These are phyloP conservation scores for Rhododendron simsii DNA, from an alignment of 148 eudicot species.

Conservation along the genomic window DNA sequence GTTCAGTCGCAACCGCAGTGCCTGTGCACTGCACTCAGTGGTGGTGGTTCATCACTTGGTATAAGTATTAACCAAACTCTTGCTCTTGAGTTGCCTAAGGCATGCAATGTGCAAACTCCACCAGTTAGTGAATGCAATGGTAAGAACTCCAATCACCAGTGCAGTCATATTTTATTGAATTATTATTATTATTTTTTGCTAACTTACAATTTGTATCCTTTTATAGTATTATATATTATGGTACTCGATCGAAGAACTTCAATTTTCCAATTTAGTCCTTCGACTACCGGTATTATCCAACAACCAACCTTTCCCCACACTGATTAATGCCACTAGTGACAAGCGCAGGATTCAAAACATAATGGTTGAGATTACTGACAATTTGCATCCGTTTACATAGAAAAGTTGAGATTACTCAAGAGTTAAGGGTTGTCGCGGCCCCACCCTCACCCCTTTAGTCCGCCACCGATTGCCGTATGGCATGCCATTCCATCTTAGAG, in stretches of 20 bases:
- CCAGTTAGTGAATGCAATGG: conserved; percentile 12
- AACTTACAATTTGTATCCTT: neutral
- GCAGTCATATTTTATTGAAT: neutral
- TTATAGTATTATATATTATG: no score
- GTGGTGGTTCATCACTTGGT: conserved; percentile 2
- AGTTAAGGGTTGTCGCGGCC: neutral
- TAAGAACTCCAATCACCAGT: neutral
- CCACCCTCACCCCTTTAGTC: no score
- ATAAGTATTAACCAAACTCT: conserved; percentile 1
- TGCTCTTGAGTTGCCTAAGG: conserved; percentile 11
- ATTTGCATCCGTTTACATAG: no score
- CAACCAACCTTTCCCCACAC: neutral
- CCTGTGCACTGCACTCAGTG: neutral
- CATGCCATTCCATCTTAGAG: neutral
- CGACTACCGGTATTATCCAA: neutral
- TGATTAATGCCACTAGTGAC: neutral
- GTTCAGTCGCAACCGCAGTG: conserved; percentile 7
- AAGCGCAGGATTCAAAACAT: neutral
- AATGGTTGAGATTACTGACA: no score
- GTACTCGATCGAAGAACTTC: neutral
- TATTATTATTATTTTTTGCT: neutral
- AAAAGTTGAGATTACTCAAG: no score
- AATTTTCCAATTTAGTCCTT: neutral
- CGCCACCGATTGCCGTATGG: neutral
- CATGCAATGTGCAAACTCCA: conserved; percentile 14